Conservation (phyloP, 2,329 filamentous ascomycete genomes). For the Chaetothyriales sp. region DNA sequence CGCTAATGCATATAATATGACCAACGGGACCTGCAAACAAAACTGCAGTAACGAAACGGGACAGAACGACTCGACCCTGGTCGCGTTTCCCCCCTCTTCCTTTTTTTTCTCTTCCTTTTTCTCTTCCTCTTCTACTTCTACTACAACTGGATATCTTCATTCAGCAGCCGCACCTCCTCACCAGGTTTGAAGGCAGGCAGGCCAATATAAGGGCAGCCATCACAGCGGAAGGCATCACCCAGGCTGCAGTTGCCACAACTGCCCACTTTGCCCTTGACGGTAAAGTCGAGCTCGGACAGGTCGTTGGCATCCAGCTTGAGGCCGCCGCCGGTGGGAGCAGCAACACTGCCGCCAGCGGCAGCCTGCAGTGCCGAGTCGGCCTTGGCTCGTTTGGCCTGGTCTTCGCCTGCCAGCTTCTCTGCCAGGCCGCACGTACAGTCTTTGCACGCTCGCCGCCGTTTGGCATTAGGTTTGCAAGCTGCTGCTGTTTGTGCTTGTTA, state of each 20-base stretch:
- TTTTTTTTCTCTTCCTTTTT: too few species aligned
- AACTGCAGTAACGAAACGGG: not conserved
- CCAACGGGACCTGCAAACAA: too few species aligned
- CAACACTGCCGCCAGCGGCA: not conserved
- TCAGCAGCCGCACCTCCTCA: conserved; percentile 77
- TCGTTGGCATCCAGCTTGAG: conserved; percentile 61
- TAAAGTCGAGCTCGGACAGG: conserved; percentile 84
- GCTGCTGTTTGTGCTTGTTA: conserved; percentile 40
- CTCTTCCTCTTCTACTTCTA: not conserved
- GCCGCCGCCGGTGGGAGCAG: too few species aligned
- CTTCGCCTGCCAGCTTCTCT: conserved; percentile 72
- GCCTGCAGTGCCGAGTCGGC: conserved; percentile 44
- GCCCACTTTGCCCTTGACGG: conserved; percentile 89
- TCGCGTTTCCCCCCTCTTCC: too few species aligned
- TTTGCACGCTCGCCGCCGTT: conserved; percentile 86
- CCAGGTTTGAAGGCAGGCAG: conserved; percentile 93
- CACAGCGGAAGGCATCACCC: conserved; percentile 38
- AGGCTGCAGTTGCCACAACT: conserved; percentile 89
- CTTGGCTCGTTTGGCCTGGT: conserved; percentile 48
- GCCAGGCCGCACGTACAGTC: conserved; percentile 94
- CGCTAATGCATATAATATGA: not conserved
- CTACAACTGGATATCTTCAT: conserved; percentile 63
- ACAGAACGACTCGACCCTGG: not conserved
- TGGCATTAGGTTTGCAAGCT: conserved; percentile 75
- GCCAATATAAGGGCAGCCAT: conserved; percentile 69